Conservation (phyloP, 495 filamentous ascomycete species). For the Neurospora tetraspora region DNA sequence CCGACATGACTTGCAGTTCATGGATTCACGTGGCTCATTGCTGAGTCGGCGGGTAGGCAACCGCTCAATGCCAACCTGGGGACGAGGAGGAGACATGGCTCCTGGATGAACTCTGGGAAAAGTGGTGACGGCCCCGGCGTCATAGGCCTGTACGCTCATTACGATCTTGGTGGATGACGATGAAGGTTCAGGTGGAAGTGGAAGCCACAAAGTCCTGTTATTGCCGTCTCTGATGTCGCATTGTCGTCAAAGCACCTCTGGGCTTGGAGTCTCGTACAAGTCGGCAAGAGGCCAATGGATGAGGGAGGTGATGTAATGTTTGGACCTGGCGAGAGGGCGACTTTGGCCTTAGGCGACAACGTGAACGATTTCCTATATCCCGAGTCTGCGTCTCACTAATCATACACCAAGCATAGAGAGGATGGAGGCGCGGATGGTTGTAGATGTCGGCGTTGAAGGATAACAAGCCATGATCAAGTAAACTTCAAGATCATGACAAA, state of each 20-base stretch:
- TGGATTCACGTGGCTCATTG: constrained; percentile 72
- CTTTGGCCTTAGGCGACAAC: neutral
- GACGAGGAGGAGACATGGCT: constrained; percentile 49
- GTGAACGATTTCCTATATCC: neutral
- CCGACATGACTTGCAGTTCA: constrained; percentile 91
- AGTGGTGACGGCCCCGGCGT: constrained; percentile 19
- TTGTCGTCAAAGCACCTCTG: neutral
- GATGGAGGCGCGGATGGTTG: neutral
- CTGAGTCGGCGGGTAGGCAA: constrained; percentile 61
- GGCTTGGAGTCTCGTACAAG: neutral
- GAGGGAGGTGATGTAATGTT: neutral
- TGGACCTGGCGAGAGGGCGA: neutral
- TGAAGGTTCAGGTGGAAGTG: neutral
- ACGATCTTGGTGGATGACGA: neutral
- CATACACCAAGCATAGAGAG: neutral
- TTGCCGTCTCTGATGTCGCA: constrained; percentile 1
- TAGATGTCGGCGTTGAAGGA: neutral
- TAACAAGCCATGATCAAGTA: neutral
- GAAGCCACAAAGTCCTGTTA: neutral
- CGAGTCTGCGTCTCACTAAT: neutral
- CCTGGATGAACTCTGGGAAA: constrained; percentile 25
- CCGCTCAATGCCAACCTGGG: constrained; percentile 78
- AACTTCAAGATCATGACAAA: neutral
- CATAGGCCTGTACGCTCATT: constrained; percentile 16
- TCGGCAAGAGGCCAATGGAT: neutral